phyloP scores from a whole-genome alignment of 257 asterid species.

The Hygrophila difformis region DNA sequence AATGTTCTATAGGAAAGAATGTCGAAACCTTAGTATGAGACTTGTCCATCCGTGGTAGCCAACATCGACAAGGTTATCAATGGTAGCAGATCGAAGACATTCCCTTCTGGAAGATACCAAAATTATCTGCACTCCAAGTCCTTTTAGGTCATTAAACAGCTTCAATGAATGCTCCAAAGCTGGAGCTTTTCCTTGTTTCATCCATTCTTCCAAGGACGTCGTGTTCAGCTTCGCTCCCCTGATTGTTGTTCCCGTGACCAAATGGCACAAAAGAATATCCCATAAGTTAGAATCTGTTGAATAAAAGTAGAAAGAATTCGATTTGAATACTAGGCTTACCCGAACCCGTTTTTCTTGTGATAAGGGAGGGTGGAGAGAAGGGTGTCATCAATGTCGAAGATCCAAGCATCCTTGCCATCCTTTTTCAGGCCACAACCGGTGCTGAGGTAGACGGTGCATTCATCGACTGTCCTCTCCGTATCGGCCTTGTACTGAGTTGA shows the following conservation, averaged over 20 bases:
- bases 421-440: constrained; percentile 42
- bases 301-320: neutral
- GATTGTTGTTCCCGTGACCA: no score
- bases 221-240: constrained; percentile 52
- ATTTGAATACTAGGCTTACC: constrained; percentile 27
- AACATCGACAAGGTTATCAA: constrained; percentile 60
- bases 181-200: constrained; percentile 55
- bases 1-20: no score
- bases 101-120: constrained; percentile 72
- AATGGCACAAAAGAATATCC: neutral
- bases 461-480: constrained; percentile 46
- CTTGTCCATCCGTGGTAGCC: constrained; percentile 66
- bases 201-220: constrained; percentile 68
- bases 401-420: constrained; percentile 62
- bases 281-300: neutral
- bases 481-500: constrained; percentile 71
- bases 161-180: constrained; percentile 35
- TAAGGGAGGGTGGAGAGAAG: constrained; percentile 68
- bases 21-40: constrained; percentile 49
- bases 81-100: constrained; percentile 60
- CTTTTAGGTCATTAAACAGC: constrained; percentile 61
- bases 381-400: constrained; percentile 69
- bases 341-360: constrained; percentile 58
- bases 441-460: constrained; percentile 35
- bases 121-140: constrained; percentile 37